Evolutionary conservation across 176 grass and related monocot genomes (phyloP).

Genomic region (Triticum urartu): DNA sequence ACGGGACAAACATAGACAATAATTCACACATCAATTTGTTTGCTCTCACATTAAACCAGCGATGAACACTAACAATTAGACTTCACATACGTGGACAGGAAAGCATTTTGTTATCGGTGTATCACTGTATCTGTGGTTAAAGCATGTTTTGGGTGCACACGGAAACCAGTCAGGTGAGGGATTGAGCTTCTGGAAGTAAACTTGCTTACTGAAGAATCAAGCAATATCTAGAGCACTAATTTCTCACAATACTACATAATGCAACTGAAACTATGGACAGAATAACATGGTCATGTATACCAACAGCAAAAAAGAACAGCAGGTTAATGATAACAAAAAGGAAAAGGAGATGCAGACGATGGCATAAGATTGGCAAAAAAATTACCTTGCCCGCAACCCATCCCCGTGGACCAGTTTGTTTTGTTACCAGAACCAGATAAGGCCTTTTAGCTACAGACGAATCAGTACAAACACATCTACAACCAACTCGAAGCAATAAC

Average conservation of each 20-base stretch:
- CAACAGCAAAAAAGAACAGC: not conserved
- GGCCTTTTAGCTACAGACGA: constrained; percentile 87
- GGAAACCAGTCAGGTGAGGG: not conserved
- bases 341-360: not conserved
- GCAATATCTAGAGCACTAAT: constrained; percentile 1
- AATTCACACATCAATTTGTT: no score
- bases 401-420: constrained; percentile 82
- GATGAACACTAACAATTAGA: no score
- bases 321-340: constrained; percentile 1
- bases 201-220: constrained; percentile 4
- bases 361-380: constrained; percentile 5
- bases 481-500: not conserved
- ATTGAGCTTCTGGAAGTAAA: not conserved
- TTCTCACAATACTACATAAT: not conserved
- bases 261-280: not conserved
- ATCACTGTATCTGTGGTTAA: no score
- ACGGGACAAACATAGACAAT: no score
- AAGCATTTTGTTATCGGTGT: no score
- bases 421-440: constrained; percentile 88
- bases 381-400: constrained; percentile 90
- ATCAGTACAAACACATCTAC: constrained; percentile 7
- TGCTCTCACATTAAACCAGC: no score
- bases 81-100: no score
- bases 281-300: not conserved
- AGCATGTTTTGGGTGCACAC: no score